These are phyloP conservation scores for Solanum hybrid DNA, from an alignment of 305 asterid genomes.

Conservation along the genomic window DNA sequence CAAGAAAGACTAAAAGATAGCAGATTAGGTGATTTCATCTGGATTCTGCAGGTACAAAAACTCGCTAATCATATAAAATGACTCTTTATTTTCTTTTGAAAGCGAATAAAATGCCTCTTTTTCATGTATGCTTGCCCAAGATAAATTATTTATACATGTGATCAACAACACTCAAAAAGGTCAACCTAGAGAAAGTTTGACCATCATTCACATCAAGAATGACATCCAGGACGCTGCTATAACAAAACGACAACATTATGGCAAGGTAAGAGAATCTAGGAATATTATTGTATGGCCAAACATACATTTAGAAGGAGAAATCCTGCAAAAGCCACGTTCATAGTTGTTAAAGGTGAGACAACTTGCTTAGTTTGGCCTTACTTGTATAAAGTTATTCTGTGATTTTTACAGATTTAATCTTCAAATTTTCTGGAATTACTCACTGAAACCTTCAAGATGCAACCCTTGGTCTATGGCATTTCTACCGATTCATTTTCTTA, in stretches of 20 bases:
- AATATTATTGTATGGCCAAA: not conserved
- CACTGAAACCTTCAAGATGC: not conserved
- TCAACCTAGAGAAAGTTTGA: conserved; percentile 2
- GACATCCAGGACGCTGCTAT: not conserved
- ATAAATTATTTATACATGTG: not conserved
- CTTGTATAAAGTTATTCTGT: not conserved
- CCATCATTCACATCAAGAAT: not conserved
- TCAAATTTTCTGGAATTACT: not conserved
- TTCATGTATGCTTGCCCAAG: not conserved
- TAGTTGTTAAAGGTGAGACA: not conserved
- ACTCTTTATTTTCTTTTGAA: not conserved
- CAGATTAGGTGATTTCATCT: not conserved
- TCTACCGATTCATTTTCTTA: not conserved
- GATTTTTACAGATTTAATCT: not conserved
- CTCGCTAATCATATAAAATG: not conserved
- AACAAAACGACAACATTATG: not conserved
- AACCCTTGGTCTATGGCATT: not conserved
- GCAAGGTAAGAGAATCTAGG: not conserved
- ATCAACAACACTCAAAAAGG: not conserved
- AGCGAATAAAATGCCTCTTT: not conserved
- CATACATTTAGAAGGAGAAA: not conserved
- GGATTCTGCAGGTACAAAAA: not conserved
- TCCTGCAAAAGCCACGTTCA: not conserved
- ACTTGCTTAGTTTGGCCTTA: not conserved
- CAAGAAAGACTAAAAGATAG: not conserved